A percentile compares a stretch with the other conserved stretches of the same genome.
phyloP scores from a whole-genome alignment of 2,329 filamentous ascomycete species.

The Rugonectria rugulosa region DNA sequence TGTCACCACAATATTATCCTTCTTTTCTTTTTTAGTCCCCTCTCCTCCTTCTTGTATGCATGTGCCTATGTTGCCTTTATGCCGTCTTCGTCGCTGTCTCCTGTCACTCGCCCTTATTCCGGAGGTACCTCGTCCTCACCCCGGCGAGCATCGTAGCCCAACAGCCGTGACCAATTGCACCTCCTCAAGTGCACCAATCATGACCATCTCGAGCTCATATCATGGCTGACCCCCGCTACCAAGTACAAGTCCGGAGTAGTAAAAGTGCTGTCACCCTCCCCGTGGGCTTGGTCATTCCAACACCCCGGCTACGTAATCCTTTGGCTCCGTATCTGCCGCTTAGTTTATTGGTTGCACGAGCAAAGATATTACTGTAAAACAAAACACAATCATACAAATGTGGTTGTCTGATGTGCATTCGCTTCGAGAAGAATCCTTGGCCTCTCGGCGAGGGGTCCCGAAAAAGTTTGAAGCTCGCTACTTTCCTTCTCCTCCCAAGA shows the following conservation, averaged over 20 bases:
- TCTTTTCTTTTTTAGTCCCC: constrained; percentile 5
- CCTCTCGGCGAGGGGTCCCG: constrained; percentile 8
- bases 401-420: constrained; percentile 11
- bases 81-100: no score
- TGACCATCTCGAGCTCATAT: constrained; percentile 13
- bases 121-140: constrained; percentile 3
- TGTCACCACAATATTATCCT: constrained; percentile 1
- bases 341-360: constrained; percentile 18
- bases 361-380: constrained; percentile 3
- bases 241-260: constrained; percentile 8
- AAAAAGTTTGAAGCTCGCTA: constrained; percentile 15
- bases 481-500: constrained; percentile 16
- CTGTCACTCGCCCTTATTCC: no score
- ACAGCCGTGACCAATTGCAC: constrained; percentile 29
- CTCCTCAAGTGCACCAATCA: constrained; percentile 17
- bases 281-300: constrained; percentile 6
- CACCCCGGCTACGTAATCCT: constrained; percentile 29
- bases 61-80: neutral
- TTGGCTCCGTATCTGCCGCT: constrained; percentile 32
- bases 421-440: constrained; percentile 12
- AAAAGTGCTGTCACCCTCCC: constrained; percentile 19
- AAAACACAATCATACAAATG: neutral
- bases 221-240: constrained; percentile 15
- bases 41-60: constrained; percentile 4
- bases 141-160: constrained; percentile 3